A percentile compares a stretch with the other conserved stretches of the same genome.
These are phyloP conservation scores for Serendipita sp. DNA, from an alignment of 768 basidiomycete genomes.

Conservation along the genomic window DNA sequence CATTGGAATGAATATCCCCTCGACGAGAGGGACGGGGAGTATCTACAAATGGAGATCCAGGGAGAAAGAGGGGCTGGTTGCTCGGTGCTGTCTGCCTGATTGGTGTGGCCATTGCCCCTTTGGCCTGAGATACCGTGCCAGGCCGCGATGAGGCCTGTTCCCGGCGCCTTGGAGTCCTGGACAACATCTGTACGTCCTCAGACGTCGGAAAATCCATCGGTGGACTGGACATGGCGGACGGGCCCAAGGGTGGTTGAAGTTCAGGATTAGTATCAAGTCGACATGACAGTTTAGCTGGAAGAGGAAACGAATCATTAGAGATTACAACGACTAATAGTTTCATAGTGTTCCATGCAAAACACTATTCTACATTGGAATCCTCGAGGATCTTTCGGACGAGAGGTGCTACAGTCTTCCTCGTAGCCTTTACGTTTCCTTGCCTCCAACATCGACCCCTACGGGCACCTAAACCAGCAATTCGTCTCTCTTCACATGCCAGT, in stretches of 20 bases:
- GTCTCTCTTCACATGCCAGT: constrained; percentile 9
- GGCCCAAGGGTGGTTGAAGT: background rate
- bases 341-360: background rate
- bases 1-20: constrained; percentile 82
- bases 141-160: background rate
- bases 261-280: background rate
- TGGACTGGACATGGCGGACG: constrained; percentile 17
- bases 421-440: constrained; percentile 46
- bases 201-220: constrained; percentile 49
- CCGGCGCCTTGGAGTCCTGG: background rate
- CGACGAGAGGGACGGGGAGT: constrained; percentile 59
- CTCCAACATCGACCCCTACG: constrained; percentile 36
- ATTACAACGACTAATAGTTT: background rate
- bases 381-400: constrained; percentile 46
- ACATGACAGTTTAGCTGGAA: too few species aligned
- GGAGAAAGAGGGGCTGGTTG: constrained; percentile 35
- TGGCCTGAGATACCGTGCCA: background rate
- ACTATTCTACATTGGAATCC: too few species aligned
- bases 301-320: too few species aligned
- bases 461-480: constrained; percentile 17
- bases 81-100: constrained; percentile 17
- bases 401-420: constrained; percentile 53
- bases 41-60: constrained; percentile 34
- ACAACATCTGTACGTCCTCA: constrained; percentile 37
- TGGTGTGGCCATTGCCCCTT: constrained; percentile 16